phyloP scores from a whole-genome alignment of 1,284 basidiomycete species.

The Meripilus lineatus region DNA sequence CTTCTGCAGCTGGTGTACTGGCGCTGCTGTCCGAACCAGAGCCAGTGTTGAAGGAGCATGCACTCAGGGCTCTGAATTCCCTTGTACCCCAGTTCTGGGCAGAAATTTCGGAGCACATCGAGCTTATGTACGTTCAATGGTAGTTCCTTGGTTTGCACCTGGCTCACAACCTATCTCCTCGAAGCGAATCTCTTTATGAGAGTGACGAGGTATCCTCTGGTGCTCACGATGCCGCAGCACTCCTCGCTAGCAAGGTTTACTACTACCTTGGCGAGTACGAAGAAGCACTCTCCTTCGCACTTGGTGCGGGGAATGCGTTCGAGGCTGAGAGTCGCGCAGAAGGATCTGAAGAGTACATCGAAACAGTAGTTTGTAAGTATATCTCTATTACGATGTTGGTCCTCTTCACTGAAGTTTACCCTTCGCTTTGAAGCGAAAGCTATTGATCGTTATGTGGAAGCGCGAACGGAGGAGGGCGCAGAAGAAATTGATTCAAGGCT shows the following conservation, averaged over 20 bases:
- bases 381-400: background rate
- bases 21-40: slow-evolving; percentile 88
- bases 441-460: slow-evolving; percentile 84
- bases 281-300: slow-evolving; percentile 89
- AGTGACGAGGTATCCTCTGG: slow-evolving; percentile 67
- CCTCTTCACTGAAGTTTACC: slow-evolving; percentile 11
- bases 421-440: slow-evolving; percentile 67
- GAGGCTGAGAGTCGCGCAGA: slow-evolving; percentile 61
- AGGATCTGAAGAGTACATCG: slow-evolving; percentile 81
- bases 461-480: slow-evolving; percentile 41
- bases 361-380: slow-evolving; percentile 86
- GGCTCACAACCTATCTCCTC: slow-evolving; percentile 13
- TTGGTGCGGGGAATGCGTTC: slow-evolving; percentile 85
- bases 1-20: slow-evolving; percentile 85
- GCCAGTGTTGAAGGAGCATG: slow-evolving; percentile 83
- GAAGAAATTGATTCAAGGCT: slow-evolving; percentile 74
- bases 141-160: slow-evolving; percentile 8
- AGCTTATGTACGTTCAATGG: slow-evolving; percentile 67
- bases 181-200: slow-evolving; percentile 88
- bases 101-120: slow-evolving; percentile 93
- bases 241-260: slow-evolving; percentile 93
- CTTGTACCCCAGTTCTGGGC: slow-evolving; percentile 95
- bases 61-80: slow-evolving; percentile 75
- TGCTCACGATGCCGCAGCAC: slow-evolving; percentile 76
- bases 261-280: slow-evolving; percentile 93